Evolutionary conservation across 495 filamentous ascomycete species (phyloP).

Genomic region (Neurospora sp.): DNA sequence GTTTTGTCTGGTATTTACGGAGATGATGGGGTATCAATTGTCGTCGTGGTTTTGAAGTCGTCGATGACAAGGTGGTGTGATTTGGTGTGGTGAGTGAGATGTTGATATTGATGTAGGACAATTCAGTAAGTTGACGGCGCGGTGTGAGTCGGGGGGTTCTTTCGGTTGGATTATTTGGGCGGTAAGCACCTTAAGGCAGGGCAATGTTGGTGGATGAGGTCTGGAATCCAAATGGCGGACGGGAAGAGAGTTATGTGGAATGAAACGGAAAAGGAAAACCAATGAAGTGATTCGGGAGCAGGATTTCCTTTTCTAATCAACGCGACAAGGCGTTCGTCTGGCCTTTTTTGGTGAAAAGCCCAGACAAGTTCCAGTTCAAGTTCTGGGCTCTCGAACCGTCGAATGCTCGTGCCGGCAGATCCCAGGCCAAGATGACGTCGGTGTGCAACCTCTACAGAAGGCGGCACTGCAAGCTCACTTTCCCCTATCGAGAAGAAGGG

Average conservation of each 20-base stretch:
- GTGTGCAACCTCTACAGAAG: slow-evolving; percentile 8
- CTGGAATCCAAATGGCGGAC: background rate
- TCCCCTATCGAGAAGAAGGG: background rate
- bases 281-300: background rate
- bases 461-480: background rate
- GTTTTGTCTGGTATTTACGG: slow-evolving; percentile 1
- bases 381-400: background rate
- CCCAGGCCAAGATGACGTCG: slow-evolving; percentile 16
- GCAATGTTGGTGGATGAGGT: background rate
- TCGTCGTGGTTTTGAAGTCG: background rate
- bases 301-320: slow-evolving; percentile 7
- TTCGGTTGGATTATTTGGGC: background rate
- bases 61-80: background rate
- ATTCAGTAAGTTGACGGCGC: background rate
- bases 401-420: background rate
- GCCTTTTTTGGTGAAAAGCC: background rate
- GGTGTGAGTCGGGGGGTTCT: background rate
- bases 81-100: background rate
- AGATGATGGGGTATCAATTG: background rate
- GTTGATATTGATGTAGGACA: background rate
- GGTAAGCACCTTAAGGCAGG: background rate
- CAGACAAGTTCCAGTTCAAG: background rate
- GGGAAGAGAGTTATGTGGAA: background rate
- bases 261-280: background rate
- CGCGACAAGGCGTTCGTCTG: slow-evolving; percentile 1